Base-by-base conservation (phyloP, 1,139 yeast species). In the Kluyveromyces marxianus region DNA sequence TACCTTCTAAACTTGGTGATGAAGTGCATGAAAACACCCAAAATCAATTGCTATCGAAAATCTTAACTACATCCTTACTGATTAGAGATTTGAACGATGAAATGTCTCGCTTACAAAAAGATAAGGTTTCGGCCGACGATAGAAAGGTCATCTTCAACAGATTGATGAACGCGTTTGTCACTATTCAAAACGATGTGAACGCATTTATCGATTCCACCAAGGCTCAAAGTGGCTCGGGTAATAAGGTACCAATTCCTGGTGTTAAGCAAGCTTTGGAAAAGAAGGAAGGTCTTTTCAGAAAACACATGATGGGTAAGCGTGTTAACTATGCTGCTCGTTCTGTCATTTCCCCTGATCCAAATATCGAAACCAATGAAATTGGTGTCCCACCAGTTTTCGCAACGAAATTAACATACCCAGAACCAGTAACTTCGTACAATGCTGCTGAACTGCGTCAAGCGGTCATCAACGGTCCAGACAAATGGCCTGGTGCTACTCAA, bases 241-340 rank as follows among this genome's bases (percentile, higher is more conserved):
- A 81, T 39, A 80, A 78, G 54, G 67, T 78, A 28, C 90, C 96
- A 38, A 77, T 78, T 43, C 98, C 99, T 2, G 99, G 99, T 72
- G 80, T 94, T 59, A 92, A 94, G 67, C 98, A 94, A 73, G 96
- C 96, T 3, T 74, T 94, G 61, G 99, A 94, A 70, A 92, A 94
- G 82, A 94, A 94, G 67, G 98, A 94, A 70, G 99, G 99, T 66
- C 75, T 92, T 56, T 92, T 92, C 74, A 82, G 99, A 74, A 92
- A 90, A 67, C 96, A 94, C 63, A 92, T 94, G 98, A 94, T 94
- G 98, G 99, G 99, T 67, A 94, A 94, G 75, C 88, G 99, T 73
- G 99, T 94, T 50, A 94, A 94, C 66, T 90, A 86, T 61, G 97
- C 98, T 50, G 98, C 98, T 44, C 87, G 99, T 68, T 90, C 98